Percentiles rank a stretch among this genome's conserved stretches.
These are phyloP conservation scores for Auxenochlorella pyrenoidosa DNA, from an alignment of 139 green algal species.

Conservation along the genomic window DNA sequence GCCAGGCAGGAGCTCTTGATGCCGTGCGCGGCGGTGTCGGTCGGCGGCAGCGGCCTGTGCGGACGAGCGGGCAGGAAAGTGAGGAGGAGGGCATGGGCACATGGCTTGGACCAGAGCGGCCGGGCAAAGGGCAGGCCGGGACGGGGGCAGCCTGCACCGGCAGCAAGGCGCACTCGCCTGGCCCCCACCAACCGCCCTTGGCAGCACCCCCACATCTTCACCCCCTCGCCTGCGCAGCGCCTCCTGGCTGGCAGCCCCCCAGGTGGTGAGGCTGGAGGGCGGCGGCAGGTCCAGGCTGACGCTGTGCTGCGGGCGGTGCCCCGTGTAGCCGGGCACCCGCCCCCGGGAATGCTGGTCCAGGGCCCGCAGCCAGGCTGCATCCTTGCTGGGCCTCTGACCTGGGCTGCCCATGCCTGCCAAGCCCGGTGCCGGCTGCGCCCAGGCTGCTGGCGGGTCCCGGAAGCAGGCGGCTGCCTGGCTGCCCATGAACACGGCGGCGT, in stretches of 20 bases:
- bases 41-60: conserved; percentile 3
- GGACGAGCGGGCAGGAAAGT: neutral
- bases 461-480: neutral
- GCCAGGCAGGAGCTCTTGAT: conserved; percentile 35
- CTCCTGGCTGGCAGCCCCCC: conserved; percentile 22
- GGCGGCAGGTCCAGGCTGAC: conserved; percentile 28
- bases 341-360: conserved; percentile 56
- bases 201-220: no score
- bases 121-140: no score
- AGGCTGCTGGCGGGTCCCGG: neutral
- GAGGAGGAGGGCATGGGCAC: no score
- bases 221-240: conserved; percentile 15
- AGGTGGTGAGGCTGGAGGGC: conserved; percentile 11
- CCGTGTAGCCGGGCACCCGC: conserved; percentile 50
- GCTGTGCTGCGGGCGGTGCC: conserved; percentile 41
- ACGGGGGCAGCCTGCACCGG: no score
- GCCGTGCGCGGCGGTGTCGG: conserved; percentile 11
- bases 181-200: no score
- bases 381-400: conserved; percentile 2
- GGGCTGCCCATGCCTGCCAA: neutral
- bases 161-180: no score
- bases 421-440: neutral
- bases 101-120: no score
- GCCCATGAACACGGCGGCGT: no score
- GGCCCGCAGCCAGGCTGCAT: conserved; percentile 27